Percentiles rank a stretch among this genome's conserved stretches.
Conservation (phyloP, 163 green algal genomes). For the Scenedesmus sp. region DNA sequence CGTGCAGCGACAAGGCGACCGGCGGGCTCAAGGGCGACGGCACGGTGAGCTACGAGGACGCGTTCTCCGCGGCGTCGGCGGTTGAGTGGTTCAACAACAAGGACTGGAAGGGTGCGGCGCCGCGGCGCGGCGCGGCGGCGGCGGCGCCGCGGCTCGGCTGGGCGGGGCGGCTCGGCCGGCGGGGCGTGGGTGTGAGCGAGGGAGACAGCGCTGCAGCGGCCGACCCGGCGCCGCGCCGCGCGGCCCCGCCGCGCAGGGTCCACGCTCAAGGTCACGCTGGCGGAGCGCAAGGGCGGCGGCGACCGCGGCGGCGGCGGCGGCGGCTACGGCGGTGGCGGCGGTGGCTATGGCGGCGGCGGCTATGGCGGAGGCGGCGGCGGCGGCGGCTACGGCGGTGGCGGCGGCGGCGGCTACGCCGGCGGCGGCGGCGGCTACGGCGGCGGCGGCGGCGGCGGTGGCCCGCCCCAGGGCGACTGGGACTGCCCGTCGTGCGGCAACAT, state of each 20-base stretch:
- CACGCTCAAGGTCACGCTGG: constrained; percentile 73
- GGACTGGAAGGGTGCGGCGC: constrained; percentile 75
- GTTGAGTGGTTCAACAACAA: constrained; percentile 92
- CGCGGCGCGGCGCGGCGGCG: background rate
- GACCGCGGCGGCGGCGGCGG: constrained; percentile 33
- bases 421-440: constrained; percentile 20
- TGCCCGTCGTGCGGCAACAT: constrained; percentile 84
- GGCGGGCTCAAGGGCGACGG: constrained; percentile 89
- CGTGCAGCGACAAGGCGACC: constrained; percentile 72
- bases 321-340: constrained; percentile 5
- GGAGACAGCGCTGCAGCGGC: too few relatives aligned
- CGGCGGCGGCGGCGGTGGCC: constrained; percentile 40
- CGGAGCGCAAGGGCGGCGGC: constrained; percentile 62
- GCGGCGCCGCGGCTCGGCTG: too few relatives aligned
- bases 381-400: constrained; percentile 43
- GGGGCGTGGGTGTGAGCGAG: too few relatives aligned
- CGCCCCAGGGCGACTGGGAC: constrained; percentile 75
- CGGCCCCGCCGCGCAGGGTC: constrained; percentile 55
- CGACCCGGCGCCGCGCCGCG: too few relatives aligned
- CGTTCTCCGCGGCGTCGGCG: constrained; percentile 83
- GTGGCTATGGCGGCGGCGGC: constrained; percentile 41
- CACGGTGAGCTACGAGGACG: constrained; percentile 73
- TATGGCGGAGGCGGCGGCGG: constrained; percentile 37
- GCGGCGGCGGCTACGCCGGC: constrained; percentile 40
- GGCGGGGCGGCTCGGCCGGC: too few relatives aligned